Base-by-base conservation (phyloP, 371 early-diverging fungal species). In the Actinomucor elegans region DNA sequence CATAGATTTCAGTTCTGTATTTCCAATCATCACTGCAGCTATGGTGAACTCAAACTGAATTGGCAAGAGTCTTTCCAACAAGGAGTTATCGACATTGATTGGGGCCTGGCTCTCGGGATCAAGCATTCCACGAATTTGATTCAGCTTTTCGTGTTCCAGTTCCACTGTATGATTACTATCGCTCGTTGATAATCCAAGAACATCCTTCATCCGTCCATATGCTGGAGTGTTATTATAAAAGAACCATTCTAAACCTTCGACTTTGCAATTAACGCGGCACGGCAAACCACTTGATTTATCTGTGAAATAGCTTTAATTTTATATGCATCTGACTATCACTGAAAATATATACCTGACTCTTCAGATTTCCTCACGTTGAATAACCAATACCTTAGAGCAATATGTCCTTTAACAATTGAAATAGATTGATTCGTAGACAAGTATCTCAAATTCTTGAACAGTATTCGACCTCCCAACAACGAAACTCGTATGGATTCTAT, bases 241-340 rank as follows among this genome's bases (percentile, higher is more conserved):
- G 61, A 92, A 91, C 77, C 84, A 88, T 57, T 94, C 94, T 7
- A 92, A 59, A 2, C 94, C 94, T 44, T 92, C 87, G 5, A 92
- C 58, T n/a, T 82, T 79, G 49, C 88, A 77, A 18, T 73, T 80
- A 48, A 93, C 75, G 35, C 92, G 73, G 57, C 90, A 89, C 5
- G 79, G 75, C 6, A 64, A 38, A 51, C 66, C 61, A 8, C 41
- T 59, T 26, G 68, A 55, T 57, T 59, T 60, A 5, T 44, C 67
- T 63, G 31, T 20, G 23, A 34, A n/a, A 0, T 2, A 5, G n/a
- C n/a, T n/a, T 10, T 15, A 28, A 7, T 31, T 40, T 23, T 47
- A 6, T 6, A 5, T 5, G 15, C 3, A n/a, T 12, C 24, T 12
- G 2, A 24, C n/a, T n/a, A n/a, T n/a, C n/a, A n/a, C n/a, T n/a